These are phyloP conservation scores for Spiraea crenata DNA, from an alignment of 331 rosid genomes.

Conservation along the genomic window DNA sequence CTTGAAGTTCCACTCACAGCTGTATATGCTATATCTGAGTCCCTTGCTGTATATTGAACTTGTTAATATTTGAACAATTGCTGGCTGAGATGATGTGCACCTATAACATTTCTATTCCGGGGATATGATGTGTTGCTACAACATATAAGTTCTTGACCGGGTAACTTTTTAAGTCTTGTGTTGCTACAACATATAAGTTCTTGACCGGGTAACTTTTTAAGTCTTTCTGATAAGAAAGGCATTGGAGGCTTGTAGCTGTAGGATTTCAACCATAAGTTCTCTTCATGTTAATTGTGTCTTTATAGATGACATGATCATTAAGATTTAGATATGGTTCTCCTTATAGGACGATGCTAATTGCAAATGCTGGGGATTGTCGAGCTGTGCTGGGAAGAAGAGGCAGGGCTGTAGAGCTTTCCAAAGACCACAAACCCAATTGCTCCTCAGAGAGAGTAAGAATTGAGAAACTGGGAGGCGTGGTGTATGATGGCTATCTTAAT, in stretches of 20 bases:
- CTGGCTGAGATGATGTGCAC: neutral
- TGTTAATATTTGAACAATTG: neutral
- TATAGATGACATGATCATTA: neutral
- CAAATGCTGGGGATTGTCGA: conserved; percentile 43
- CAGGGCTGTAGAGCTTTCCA: conserved; percentile 36
- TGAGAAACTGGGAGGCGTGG: conserved; percentile 37
- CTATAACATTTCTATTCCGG: no score
- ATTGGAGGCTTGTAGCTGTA: neutral
- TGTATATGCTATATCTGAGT: conserved; percentile 1
- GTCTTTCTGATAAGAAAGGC: neutral
- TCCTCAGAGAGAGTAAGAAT: conserved; percentile 28
- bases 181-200: neutral
- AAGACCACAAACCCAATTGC: conserved; percentile 40
- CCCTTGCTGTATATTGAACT: neutral
- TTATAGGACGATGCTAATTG: conserved; percentile 31
- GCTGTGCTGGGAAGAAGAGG: conserved; percentile 43
- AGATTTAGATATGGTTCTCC: conserved; percentile 2
- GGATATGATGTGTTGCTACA: neutral
- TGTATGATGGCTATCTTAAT: conserved; percentile 41
- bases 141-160: no score
- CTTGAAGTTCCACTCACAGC: neutral
- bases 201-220: conserved; percentile 3
- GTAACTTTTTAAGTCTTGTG: no score
- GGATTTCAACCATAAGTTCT: neutral
- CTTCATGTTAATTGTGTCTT: neutral